These are phyloP conservation scores for Solanum bukasovii DNA, from an alignment of 257 asterid species.

Conservation along the genomic window DNA sequence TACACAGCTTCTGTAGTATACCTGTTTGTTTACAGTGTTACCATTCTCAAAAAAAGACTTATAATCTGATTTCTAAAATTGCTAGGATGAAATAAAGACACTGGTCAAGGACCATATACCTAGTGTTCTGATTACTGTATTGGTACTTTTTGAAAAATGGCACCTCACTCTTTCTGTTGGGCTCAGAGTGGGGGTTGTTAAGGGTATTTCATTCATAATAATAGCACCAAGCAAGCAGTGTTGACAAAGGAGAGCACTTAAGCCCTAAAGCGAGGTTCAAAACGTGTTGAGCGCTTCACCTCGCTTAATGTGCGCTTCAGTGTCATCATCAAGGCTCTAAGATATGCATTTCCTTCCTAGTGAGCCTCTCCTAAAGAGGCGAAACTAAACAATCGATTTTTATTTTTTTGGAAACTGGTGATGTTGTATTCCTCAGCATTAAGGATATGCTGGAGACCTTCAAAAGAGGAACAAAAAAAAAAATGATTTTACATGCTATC, in stretches of 20 bases:
- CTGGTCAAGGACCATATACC: background rate
- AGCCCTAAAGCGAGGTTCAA: background rate
- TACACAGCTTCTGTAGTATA: background rate
- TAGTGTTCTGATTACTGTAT: background rate
- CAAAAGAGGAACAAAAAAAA: background rate
- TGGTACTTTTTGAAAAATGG: background rate
- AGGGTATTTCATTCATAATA: background rate
- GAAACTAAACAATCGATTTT: background rate
- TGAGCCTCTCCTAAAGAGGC: background rate
- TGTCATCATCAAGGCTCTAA: background rate
- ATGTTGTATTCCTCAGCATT: background rate
- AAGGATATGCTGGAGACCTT: background rate
- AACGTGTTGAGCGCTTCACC: background rate
- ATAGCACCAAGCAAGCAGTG: background rate
- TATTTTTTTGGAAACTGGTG: background rate
- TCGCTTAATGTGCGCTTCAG: background rate
- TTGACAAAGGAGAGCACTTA: background rate
- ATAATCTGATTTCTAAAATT: background rate
- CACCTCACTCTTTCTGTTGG: background rate
- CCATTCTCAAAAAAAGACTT: background rate
- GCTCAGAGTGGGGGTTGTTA: background rate
- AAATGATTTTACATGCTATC: background rate
- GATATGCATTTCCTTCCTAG: background rate
- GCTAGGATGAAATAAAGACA: background rate
- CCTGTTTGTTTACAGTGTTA: background rate